phyloP scores from a whole-genome alignment of 139 green algal species.

The Deuterostichococcus epilithicus region DNA sequence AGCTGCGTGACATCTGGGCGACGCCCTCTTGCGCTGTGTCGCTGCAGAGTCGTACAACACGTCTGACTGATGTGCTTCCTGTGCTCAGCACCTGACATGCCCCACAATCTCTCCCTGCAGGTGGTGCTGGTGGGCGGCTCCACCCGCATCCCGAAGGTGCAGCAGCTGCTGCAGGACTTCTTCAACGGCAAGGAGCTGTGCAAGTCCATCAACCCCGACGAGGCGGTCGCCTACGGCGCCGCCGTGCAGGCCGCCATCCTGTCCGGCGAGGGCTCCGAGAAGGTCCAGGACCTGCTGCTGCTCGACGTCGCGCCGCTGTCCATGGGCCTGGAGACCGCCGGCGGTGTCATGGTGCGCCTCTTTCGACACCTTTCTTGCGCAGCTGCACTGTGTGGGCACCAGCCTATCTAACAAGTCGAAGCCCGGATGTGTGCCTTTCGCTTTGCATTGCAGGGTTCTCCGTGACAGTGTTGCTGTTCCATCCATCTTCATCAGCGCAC shows the following conservation, averaged over 20 bases:
- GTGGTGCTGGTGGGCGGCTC: slow-evolving; percentile 74
- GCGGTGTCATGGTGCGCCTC: slow-evolving; percentile 65
- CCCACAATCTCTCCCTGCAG: slow-evolving; percentile 46
- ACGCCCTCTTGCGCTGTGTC: not conserved
- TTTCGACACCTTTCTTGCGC: not conserved
- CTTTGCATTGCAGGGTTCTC: too few relatives aligned
- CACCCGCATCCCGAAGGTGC: slow-evolving; percentile 96
- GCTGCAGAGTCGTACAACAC: not conserved
- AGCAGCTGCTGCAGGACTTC: slow-evolving; percentile 94
- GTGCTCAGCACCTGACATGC: slow-evolving; percentile 27
- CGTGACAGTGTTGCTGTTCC: not conserved
- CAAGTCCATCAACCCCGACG: slow-evolving; percentile 99
- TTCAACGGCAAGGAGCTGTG: slow-evolving; percentile 99
- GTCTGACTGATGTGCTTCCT: too few relatives aligned
- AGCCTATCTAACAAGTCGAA: not conserved
- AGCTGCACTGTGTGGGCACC: not conserved
- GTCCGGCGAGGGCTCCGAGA: slow-evolving; percentile 69
- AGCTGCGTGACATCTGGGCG: too few relatives aligned
- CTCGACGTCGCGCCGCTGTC: slow-evolving; percentile 90
- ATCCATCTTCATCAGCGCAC: not conserved
- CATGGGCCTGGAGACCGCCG: slow-evolving; percentile 96
- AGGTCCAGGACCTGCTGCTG: slow-evolving; percentile 92
- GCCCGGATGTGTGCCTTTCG: not conserved
- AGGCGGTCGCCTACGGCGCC: slow-evolving; percentile 97
- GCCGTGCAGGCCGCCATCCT: slow-evolving; percentile 94